Evolutionary conservation across 2,329 filamentous ascomycete genomes (phyloP).

Genomic region (Salinomyces thailandicus): DNA sequence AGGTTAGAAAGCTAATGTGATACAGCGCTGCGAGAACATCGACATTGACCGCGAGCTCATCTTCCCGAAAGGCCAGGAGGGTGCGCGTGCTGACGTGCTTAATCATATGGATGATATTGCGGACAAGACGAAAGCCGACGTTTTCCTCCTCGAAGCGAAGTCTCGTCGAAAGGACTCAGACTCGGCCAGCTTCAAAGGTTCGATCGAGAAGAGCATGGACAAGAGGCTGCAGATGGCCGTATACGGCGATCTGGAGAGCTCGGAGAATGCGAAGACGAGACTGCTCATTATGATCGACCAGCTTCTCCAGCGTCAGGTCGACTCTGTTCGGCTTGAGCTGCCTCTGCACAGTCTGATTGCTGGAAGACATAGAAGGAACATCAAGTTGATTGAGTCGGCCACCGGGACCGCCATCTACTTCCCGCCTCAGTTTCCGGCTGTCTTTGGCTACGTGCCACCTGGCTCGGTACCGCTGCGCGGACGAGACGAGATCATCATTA

Average conservation of each 20-base stretch:
- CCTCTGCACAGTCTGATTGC: slow-evolving; percentile 87
- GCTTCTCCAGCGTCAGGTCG: slow-evolving; percentile 65
- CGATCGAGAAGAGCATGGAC: slow-evolving; percentile 71
- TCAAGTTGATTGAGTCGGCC: slow-evolving; percentile 91
- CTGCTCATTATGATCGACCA: slow-evolving; percentile 96
- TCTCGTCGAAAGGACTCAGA: slow-evolving; percentile 57
- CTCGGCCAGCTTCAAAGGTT: slow-evolving; percentile 64
- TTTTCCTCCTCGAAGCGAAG: slow-evolving; percentile 89
- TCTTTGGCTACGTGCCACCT: slow-evolving; percentile 80
- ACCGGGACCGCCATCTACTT: slow-evolving; percentile 98
- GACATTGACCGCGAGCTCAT: slow-evolving; percentile 89
- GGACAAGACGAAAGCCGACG: slow-evolving; percentile 83
- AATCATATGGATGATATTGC: slow-evolving; percentile 81
- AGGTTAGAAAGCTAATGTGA: neutral
- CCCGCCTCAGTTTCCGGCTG: slow-evolving; percentile 80
- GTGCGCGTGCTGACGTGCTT: slow-evolving; percentile 56
- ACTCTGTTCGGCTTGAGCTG: slow-evolving; percentile 70
- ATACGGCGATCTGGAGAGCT: slow-evolving; percentile 88
- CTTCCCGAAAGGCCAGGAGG: slow-evolving; percentile 54
- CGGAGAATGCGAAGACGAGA: slow-evolving; percentile 92
- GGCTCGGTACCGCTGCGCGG: slow-evolving; percentile 66
- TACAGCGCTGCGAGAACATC: slow-evolving; percentile 82
- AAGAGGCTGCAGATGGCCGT: slow-evolving; percentile 87
- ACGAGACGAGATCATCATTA: slow-evolving; percentile 88
- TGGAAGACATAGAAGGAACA: slow-evolving; percentile 89